phyloP scores from a whole-genome alignment of 2,329 filamentous ascomycete species.

The Coniochaeta prunicola region DNA sequence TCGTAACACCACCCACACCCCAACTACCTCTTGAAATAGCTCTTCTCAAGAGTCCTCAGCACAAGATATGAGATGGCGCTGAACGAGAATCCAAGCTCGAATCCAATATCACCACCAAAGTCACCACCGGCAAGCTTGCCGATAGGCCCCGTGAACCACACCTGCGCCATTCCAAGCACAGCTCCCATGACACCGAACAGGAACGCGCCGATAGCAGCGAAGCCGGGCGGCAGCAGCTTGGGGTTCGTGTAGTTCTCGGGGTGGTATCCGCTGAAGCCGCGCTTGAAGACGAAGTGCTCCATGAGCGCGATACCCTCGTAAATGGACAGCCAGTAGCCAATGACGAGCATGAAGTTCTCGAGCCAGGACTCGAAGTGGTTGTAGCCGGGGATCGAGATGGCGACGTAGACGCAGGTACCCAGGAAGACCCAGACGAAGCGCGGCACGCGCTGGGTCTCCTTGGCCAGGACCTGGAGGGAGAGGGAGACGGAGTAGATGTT shows the following conservation, averaged over 20 bases:
- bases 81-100: constrained; percentile 61
- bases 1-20: background rate
- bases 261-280: constrained; percentile 39
- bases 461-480: constrained; percentile 57
- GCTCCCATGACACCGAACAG: constrained; percentile 57
- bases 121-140: constrained; percentile 48
- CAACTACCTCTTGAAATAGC: constrained; percentile 25
- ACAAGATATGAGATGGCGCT: constrained; percentile 42
- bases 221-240: constrained; percentile 26
- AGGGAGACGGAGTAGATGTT: constrained; percentile 67
- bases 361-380: constrained; percentile 22
- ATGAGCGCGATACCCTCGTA: constrained; percentile 49
- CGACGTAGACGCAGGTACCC: constrained; percentile 8
- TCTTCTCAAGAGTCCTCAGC: constrained; percentile 37
- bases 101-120: constrained; percentile 40
- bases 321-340: constrained; percentile 67
- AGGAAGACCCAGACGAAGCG: constrained; percentile 38
- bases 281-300: constrained; percentile 32
- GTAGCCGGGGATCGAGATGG: constrained; percentile 20
- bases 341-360: constrained; percentile 31
- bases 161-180: constrained; percentile 62
- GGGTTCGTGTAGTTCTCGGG: constrained; percentile 31
- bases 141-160: constrained; percentile 63
- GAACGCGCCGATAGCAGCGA: constrained; percentile 40
- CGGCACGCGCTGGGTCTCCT: constrained; percentile 52